Base-by-base conservation (phyloP, 306 rosid genomes). In the Cyamopsis tetragonoloba region DNA sequence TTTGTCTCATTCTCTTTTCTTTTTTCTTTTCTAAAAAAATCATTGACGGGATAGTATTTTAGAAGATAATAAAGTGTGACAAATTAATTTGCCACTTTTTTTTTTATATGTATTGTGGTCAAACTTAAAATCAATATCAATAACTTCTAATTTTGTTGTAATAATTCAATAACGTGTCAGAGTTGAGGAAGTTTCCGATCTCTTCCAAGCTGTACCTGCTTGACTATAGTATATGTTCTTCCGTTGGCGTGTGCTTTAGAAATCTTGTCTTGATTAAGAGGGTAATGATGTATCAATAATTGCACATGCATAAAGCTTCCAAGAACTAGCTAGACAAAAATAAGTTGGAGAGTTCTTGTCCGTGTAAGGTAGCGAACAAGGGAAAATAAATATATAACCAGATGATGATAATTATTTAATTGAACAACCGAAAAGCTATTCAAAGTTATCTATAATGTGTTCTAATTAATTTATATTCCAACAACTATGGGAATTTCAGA, bases 121-220 rank as follows among this genome's bases (percentile, higher is more conserved):
- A 54, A 38, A 41, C 17, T 32, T 23, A 23, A n/a, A n/a, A n/a
- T n/a, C n/a, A n/a, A n/a, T 32, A 24, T 37, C 28, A 60, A 60
- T 71, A 74, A 32, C 43, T 72, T 23, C 22, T 14, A 20, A 31
- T 9, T 39, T 28, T 17, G 11, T 15, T 46, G 42, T n/a, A n/a
- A n/a, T n/a, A n/a, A n/a, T 49, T 19, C 73, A 14, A 71, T 73
- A 56, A 50, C 13, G 18, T 72, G 79, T 75, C 75, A 75, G 88
- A 73, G 75, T 37, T 61, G 48, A 62, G 31, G 75, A 66, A 72
- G 72, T 63, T 72, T 71, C 73, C 58, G 67, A 77, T 84, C 71
- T 77, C 47, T 66, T 79, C 73, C 57, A 49, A 61, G 64, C 72
- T 77, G 80, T 77, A 73, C 76, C 9, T 7, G 72, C 77, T 81